Conservation (phyloP, 78 protist genomes). For the Trichosphaerium sp. region DNA sequence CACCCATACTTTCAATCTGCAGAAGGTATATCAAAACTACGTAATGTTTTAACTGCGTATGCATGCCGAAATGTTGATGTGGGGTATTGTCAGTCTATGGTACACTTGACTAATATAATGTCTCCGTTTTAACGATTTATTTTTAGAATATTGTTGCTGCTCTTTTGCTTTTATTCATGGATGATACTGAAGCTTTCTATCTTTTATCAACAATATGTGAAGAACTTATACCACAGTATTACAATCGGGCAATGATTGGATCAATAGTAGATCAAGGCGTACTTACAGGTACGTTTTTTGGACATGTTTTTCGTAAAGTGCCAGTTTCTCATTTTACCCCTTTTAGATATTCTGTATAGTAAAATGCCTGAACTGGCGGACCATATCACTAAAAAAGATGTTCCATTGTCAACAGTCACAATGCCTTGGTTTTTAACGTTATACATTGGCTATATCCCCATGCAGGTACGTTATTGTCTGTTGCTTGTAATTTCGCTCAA, state of each 20-base stretch:
- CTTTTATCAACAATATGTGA: slow-evolving; percentile 51
- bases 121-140: too few relatives aligned
- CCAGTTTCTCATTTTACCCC: too few relatives aligned
- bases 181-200: slow-evolving; percentile 72
- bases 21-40: slow-evolving; percentile 22
- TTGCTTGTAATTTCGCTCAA: too few relatives aligned
- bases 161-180: slow-evolving; percentile 47
- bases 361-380: too few relatives aligned
- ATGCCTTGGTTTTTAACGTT: slow-evolving; percentile 64
- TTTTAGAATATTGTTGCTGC: slow-evolving; percentile 69
- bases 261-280: slow-evolving; percentile 44
- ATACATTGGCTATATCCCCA: slow-evolving; percentile 41
- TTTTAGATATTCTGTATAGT: too few relatives aligned
- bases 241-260: slow-evolving; percentile 42
- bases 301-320: too few relatives aligned
- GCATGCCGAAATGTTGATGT: slow-evolving; percentile 37
- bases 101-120: too few relatives aligned
- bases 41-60: slow-evolving; percentile 25
- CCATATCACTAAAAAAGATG: too few relatives aligned
- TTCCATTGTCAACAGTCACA: slow-evolving; percentile 27
- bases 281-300: too few relatives aligned
- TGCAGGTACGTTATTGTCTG: too few relatives aligned
- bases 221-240: slow-evolving; percentile 48
- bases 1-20: slow-evolving; percentile 22
- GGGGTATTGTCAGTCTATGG: slow-evolving; percentile 72